These are phyloP conservation scores for Talaromyces piceae DNA, from an alignment of 2,329 filamentous ascomycete species.

Conservation along the genomic window DNA sequence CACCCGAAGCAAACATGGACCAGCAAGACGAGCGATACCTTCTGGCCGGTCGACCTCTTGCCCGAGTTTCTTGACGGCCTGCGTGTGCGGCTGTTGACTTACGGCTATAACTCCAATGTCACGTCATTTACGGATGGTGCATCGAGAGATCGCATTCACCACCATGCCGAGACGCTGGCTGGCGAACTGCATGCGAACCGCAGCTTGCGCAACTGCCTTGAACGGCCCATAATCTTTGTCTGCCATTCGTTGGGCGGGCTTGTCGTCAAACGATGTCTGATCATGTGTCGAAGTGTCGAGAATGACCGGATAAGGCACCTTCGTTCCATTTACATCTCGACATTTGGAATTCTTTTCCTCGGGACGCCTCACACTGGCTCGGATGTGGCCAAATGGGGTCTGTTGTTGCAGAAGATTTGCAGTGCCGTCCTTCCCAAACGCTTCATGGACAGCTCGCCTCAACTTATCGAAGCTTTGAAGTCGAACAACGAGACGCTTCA, in stretches of 20 bases:
- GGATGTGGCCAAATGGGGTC: constrained; percentile 60
- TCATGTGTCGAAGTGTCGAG: constrained; percentile 58
- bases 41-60: constrained; percentile 64
- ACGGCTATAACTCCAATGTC: constrained; percentile 66
- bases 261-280: constrained; percentile 61
- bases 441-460: constrained; percentile 59
- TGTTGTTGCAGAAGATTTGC: constrained; percentile 60
- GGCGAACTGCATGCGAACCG: constrained; percentile 57
- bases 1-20: constrained; percentile 58
- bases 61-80: constrained; percentile 51
- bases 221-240: constrained; percentile 67
- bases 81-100: constrained; percentile 60
- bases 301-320: constrained; percentile 55
- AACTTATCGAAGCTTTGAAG: constrained; percentile 63
- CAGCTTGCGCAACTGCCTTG: constrained; percentile 43
- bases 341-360: constrained; percentile 68
- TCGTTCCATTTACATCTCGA: constrained; percentile 64
- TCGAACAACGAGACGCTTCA: constrained; percentile 66
- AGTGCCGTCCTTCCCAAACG: constrained; percentile 57
- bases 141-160: constrained; percentile 59
- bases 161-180: constrained; percentile 64
- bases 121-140: constrained; percentile 45
- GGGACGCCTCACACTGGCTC: constrained; percentile 69
- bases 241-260: constrained; percentile 68
- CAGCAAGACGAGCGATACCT: constrained; percentile 42